A percentile compares a stretch with the other conserved stretches of the same genome.
These are phyloP conservation scores for Nidula niveotomentosa DNA, from an alignment of 1,284 basidiomycete species.

Conservation along the genomic window DNA sequence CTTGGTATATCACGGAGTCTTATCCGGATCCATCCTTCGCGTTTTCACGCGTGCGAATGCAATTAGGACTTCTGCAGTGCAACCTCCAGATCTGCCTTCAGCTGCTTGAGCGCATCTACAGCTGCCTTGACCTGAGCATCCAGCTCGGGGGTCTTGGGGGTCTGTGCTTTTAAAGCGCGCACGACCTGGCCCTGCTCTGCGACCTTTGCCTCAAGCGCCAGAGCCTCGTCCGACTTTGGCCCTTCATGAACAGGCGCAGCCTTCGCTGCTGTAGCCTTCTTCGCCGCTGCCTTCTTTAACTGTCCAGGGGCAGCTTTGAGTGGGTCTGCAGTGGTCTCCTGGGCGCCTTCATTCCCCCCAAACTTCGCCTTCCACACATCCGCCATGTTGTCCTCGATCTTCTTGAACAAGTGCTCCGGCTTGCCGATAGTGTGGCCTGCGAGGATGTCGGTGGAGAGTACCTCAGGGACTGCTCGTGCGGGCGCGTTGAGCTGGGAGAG, in stretches of 20 bases:
- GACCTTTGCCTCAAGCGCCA: constrained; percentile 70
- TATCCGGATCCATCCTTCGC: too few relatives aligned
- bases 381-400: constrained; percentile 91
- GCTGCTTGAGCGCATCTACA: constrained; percentile 45
- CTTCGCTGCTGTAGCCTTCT: constrained; percentile 35
- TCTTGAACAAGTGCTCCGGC: constrained; percentile 91
- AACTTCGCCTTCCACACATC: constrained; percentile 84
- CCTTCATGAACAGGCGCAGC: constrained; percentile 27
- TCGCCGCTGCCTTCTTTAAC: constrained; percentile 48
- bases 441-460: constrained; percentile 79
- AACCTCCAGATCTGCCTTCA: constrained; percentile 45
- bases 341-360: constrained; percentile 56
- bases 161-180: constrained; percentile 61
- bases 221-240: constrained; percentile 64
- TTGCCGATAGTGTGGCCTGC: constrained; percentile 86
- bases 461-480: constrained; percentile 71
- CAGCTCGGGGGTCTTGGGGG: constrained; percentile 64
- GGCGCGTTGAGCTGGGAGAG: constrained; percentile 91
- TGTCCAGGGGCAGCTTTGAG: constrained; percentile 41
- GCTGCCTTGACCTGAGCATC: constrained; percentile 68
- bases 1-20: too few relatives aligned
- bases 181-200: constrained; percentile 75
- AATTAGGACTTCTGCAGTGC: constrained; percentile 12
- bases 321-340: constrained; percentile 28
- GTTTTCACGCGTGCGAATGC: neutral